These are phyloP conservation scores for Cicer pinnatifidum DNA, from an alignment of 306 rosid genomes.

Conservation along the genomic window DNA sequence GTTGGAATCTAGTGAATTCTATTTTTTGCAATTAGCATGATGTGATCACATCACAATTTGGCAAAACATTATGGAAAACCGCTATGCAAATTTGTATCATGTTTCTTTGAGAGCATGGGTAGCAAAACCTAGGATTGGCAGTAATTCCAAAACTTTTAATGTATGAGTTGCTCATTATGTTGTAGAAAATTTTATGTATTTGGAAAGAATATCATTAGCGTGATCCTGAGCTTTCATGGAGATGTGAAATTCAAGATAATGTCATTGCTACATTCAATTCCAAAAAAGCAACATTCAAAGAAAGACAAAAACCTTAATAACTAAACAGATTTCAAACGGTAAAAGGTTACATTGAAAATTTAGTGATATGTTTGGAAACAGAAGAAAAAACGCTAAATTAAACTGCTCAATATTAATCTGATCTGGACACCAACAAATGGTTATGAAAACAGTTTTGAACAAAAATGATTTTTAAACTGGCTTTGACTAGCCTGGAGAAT, in stretches of 20 bases:
- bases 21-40: slow-evolving; percentile 16
- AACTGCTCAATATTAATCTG: no score
- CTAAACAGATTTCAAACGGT: background rate
- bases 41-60: slow-evolving; percentile 40
- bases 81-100: slow-evolving; percentile 21
- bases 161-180: background rate
- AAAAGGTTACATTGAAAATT: no score
- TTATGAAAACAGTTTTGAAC: no score
- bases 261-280: background rate
- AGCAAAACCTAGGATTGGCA: background rate
- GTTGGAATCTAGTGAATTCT: slow-evolving; percentile 34
- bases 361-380: no score
- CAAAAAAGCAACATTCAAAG: background rate
- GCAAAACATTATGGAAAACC: background rate
- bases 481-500: no score
- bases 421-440: no score
- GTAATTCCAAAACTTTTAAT: background rate
- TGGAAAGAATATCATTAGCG: background rate
- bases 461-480: no score
- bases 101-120: background rate
- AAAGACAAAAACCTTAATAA: background rate
- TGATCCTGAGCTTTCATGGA: background rate
- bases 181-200: background rate
- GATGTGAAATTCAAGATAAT: background rate
- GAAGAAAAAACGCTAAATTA: no score